Percentiles rank a stretch among this genome's conserved stretches.
Conservation (phyloP, 805 yeast species). For the Barnettozyma siamensis region DNA sequence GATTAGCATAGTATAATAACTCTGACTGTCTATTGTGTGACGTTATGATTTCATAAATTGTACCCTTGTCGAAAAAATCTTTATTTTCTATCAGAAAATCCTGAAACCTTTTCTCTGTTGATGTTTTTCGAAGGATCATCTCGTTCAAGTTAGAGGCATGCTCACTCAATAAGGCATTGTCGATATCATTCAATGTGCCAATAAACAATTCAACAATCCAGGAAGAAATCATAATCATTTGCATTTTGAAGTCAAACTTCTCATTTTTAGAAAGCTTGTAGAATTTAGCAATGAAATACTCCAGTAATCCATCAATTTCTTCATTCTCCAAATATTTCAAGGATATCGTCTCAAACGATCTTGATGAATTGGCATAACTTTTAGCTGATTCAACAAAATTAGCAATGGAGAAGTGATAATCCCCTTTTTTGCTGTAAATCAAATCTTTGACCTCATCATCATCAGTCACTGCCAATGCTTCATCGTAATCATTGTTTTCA, state of each 20-base stretch:
- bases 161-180: conserved; percentile 27
- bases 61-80: conserved; percentile 51
- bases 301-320: conserved; percentile 38
- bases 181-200: conserved; percentile 30
- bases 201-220: conserved; percentile 33
- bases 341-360: conserved; percentile 66
- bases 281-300: conserved; percentile 42
- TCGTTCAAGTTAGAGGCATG: conserved; percentile 20
- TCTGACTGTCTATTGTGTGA: conserved; percentile 62
- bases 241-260: conserved; percentile 26
- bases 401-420: conserved; percentile 32
- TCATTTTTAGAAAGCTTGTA: conserved; percentile 22
- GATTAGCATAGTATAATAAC: conserved; percentile 60
- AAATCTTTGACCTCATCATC: conserved; percentile 39
- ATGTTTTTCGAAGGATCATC: conserved; percentile 22
- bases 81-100: conserved; percentile 46
- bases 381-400: conserved; percentile 41
- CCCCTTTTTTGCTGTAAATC: conserved; percentile 51
- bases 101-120: conserved; percentile 31
- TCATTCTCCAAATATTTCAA: conserved; percentile 43
- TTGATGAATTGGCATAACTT: conserved; percentile 55
- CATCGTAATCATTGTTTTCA: conserved; percentile 50
- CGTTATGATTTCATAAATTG: conserved; percentile 66
- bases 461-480: conserved; percentile 45
- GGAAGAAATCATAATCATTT: conserved; percentile 27